phyloP scores from a whole-genome alignment of 1,139 yeast species.

The Groenewaldozyma auringiensis region DNA sequence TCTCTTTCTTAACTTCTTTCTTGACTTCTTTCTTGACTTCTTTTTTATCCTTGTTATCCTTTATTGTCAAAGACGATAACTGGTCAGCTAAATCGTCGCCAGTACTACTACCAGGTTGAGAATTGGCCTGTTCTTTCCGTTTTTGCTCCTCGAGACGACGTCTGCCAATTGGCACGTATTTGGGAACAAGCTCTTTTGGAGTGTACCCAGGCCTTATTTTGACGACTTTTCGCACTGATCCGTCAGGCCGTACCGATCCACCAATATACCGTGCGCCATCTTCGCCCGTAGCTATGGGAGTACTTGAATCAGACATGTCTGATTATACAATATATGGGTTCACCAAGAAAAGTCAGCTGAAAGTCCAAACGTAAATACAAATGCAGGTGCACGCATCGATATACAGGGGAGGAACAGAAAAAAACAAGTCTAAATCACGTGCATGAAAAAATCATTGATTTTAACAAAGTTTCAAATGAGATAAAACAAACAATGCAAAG shows the following conservation, averaged over 20 bases:
- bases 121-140: constrained; percentile 1
- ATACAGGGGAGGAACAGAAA: too few relatives aligned
- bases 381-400: background rate
- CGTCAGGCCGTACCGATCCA: constrained; percentile 34
- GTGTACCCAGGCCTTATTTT: constrained; percentile 35
- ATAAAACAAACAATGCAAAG: too few relatives aligned
- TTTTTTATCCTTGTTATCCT: constrained; percentile 1
- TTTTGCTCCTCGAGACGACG: constrained; percentile 8
- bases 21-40: background rate
- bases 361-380: too few relatives aligned
- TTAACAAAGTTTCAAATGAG: too few relatives aligned
- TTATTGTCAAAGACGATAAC: constrained; percentile 7
- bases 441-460: too few relatives aligned
- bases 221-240: constrained; percentile 31
- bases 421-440: too few relatives aligned
- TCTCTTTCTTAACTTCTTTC: background rate
- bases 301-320: background rate
- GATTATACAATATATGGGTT: too few relatives aligned
- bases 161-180: constrained; percentile 25
- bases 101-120: background rate
- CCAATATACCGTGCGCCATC: constrained; percentile 25
- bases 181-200: constrained; percentile 33
- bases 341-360: too few relatives aligned
- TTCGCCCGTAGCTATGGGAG: constrained; percentile 14
- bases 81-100: constrained; percentile 9